Base-by-base conservation (phyloP, 2,329 filamentous ascomycete species). In the Phialophora chinensis region DNA sequence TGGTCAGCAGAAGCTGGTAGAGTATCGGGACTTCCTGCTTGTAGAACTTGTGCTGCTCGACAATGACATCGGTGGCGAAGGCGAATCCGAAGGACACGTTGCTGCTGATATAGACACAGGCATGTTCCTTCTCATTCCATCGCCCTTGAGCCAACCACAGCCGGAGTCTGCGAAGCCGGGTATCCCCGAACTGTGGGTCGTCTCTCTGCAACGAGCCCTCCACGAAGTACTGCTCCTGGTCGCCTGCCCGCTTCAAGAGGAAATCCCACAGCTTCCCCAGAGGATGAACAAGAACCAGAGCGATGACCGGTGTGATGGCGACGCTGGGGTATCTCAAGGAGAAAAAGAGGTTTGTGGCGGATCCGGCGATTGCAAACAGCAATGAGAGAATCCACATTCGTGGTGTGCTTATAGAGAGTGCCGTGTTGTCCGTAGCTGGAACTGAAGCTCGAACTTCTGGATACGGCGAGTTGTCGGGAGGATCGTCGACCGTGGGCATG, bases 101-200 rank as follows among this genome's bases (percentile, higher is more conserved):
- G 79, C 91, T 94, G 82, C 90, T 92, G 72, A 95, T 92, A 73
- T 95, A 95, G 60, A 95, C 91, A 75, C 91, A 95, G 50, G 90
- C 91, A 77, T 95, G 92, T 76, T 95, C 91, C 76, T 95, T 95
- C 75, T 93, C 89, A 75, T 95, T 95, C 92, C 92, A 95, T 42
- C 81, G 84, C 2, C 91, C 91, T 77, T 94, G 91, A 1, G 88
- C 88, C 31, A 94, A 82, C 91, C 91, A 95, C 42, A 90, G 81
- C 55, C 91, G 87, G 65, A 89, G 75, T 3, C 84, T 82, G 27
- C 58, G 65, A 44, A 70, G 74, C 65, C 65, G 38, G 11, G 59
- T 69, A 38, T 42, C 71, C 66, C 33, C 38, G 64, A 12, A 72
- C n/a, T 42, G 17, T 59, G 5, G 62, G 55, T 60, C 62, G 49